phyloP scores from a whole-genome alignment of 2,329 filamentous ascomycete species.

The Fusarium incarnatum region DNA sequence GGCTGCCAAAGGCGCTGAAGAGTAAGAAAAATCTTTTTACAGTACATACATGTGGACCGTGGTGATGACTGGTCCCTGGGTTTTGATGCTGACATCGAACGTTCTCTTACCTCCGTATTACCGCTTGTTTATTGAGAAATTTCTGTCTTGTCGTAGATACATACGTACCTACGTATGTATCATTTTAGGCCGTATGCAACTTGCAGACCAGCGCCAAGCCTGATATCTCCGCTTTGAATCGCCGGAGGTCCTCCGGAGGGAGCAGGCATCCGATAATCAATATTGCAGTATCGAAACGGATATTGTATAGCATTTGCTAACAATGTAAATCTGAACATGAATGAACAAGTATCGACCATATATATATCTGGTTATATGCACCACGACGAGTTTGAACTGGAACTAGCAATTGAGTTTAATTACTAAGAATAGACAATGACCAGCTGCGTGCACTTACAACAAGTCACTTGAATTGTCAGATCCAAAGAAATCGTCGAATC shows the following conservation, averaged over 20 bases:
- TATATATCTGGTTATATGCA: not conserved
- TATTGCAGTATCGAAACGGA: not conserved
- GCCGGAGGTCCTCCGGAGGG: slow-evolving; percentile 22
- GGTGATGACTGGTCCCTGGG: not conserved
- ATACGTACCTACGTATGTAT: not conserved
- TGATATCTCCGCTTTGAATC: not conserved
- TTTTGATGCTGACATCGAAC: not conserved
- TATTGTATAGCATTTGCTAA: not conserved
- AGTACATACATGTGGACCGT: slow-evolving; percentile 2
- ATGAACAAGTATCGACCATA: not conserved
- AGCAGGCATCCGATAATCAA: not conserved
- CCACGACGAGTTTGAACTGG: not conserved
- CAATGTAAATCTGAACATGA: not conserved
- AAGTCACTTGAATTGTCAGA: not conserved
- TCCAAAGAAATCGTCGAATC: not conserved
- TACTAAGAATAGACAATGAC: not conserved
- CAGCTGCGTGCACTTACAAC: not conserved
- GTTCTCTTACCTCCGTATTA: not conserved
- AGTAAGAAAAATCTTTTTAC: slow-evolving; percentile 5
- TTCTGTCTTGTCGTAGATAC: not conserved
- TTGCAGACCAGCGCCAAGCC: slow-evolving; percentile 1
- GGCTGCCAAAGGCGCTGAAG: not conserved
- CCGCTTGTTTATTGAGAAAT: not conserved
- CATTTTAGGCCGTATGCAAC: slow-evolving; percentile 1
- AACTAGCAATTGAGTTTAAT: not conserved